Evolutionary conservation across 1,284 basidiomycete species (phyloP).

Genomic region (Rhodotorula sp.): DNA sequence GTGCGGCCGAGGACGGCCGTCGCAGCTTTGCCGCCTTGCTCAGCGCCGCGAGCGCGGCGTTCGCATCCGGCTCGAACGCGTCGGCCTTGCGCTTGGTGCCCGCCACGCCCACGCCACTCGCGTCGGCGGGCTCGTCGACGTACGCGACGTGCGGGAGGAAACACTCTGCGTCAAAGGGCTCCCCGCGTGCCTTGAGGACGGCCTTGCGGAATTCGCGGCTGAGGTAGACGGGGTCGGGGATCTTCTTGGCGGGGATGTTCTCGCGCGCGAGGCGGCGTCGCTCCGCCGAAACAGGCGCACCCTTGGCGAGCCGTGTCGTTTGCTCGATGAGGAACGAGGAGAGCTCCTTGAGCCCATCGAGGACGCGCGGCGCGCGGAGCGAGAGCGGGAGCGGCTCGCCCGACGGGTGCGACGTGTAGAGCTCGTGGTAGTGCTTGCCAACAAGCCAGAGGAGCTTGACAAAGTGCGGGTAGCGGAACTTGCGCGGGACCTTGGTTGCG

Average conservation of each 20-base stretch:
- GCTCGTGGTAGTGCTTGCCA: constrained; percentile 40
- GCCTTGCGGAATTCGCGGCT: constrained; percentile 82
- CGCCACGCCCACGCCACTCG: background rate
- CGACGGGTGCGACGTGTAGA: constrained; percentile 2
- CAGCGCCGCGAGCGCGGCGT: background rate
- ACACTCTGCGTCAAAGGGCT: constrained; percentile 63
- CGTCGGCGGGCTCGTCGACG: constrained; percentile 12
- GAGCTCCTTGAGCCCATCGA: constrained; percentile 70
- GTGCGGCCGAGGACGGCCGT: background rate
- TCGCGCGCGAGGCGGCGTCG: constrained; percentile 71
- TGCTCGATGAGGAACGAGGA: constrained; percentile 79
- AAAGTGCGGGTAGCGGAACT: constrained; percentile 80
- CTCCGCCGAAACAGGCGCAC: constrained; percentile 40
- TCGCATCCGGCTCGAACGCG: background rate
- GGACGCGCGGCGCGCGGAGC: constrained; percentile 58
- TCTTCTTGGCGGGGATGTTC: constrained; percentile 73
- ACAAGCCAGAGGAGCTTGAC: constrained; percentile 52
- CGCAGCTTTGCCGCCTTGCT: constrained; percentile 8
- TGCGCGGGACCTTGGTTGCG: constrained; percentile 87
- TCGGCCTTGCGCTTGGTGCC: constrained; percentile 16
- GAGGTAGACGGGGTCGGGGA: constrained; percentile 73
- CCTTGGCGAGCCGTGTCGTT: constrained; percentile 62
- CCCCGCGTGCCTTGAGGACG: constrained; percentile 65
- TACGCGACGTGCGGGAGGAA: constrained; percentile 25
- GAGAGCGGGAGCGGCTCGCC: constrained; percentile 13